Evolutionary conservation across 306 rosid genomes (phyloP).

Genomic region (Oxytropis ochrocephala): DNA sequence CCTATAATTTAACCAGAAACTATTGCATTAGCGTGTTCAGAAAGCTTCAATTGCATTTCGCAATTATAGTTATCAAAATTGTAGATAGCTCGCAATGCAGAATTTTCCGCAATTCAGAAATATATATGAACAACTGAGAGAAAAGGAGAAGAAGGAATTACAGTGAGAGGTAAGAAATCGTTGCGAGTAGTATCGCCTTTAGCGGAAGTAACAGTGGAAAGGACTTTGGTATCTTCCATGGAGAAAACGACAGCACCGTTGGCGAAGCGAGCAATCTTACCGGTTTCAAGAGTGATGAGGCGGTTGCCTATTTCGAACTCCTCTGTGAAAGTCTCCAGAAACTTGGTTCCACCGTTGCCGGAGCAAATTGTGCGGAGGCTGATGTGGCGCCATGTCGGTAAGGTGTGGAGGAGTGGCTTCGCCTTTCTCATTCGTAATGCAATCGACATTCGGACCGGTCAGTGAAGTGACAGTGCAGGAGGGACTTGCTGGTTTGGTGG

Average conservation of each 20-base stretch:
- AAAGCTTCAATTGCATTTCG: background rate
- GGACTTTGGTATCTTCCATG: constrained; percentile 64
- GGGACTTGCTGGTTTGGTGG: background rate
- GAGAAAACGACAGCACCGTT: constrained; percentile 78
- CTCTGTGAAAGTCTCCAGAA: constrained; percentile 59
- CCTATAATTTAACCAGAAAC: constrained; percentile 36
- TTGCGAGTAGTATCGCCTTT: constrained; percentile 56
- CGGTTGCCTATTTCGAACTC: constrained; percentile 82
- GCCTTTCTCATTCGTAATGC: background rate
- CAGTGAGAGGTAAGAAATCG: constrained; percentile 92
- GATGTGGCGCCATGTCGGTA: constrained; percentile 5
- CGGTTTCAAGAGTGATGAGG: constrained; percentile 58
- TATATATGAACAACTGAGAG: background rate
- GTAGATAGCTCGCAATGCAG: no score
- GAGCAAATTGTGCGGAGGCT: constrained; percentile 52
- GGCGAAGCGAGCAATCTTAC: constrained; percentile 82
- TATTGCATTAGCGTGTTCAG: background rate
- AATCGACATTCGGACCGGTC: background rate
- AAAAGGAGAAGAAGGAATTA: background rate
- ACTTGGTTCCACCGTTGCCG: constrained; percentile 52
- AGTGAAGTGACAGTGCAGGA: background rate
- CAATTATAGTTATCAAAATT: no score
- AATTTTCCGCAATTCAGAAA: no score
- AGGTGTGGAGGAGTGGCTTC: background rate
- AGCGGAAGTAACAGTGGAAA: constrained; percentile 63